These are phyloP conservation scores for Melanomma pulvis-pyrius DNA, from an alignment of 495 filamentous ascomycete genomes.

Conservation along the genomic window DNA sequence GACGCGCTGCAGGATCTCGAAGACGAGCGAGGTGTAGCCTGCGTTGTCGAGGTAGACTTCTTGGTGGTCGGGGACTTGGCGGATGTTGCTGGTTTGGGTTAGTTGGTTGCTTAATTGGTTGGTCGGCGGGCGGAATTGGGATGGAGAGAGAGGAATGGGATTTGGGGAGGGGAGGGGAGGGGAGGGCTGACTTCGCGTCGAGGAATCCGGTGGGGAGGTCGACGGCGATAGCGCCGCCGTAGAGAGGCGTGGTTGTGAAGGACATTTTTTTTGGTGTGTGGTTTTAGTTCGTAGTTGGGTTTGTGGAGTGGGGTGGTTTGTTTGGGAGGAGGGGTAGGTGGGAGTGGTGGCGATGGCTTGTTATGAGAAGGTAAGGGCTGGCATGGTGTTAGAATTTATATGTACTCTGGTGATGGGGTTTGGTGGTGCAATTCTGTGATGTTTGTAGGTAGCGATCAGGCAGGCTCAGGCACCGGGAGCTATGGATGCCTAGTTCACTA, in stretches of 20 bases:
- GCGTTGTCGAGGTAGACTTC: slow-evolving; percentile 85
- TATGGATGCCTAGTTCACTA: slow-evolving; percentile 26
- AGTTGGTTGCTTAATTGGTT: slow-evolving; percentile 19
- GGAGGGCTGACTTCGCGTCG: slow-evolving; percentile 70
- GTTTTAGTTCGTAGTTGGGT: slow-evolving; percentile 2
- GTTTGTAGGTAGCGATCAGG: slow-evolving; percentile 33
- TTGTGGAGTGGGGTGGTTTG: neutral
- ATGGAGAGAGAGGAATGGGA: neutral
- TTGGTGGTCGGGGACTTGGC: slow-evolving; percentile 91
- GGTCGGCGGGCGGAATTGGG: no score
- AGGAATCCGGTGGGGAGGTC: slow-evolving; percentile 72
- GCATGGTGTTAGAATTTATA: slow-evolving; percentile 21
- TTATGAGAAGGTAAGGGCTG: neutral
- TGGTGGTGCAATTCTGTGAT: slow-evolving; percentile 1
- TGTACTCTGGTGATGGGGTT: neutral
- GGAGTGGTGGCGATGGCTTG: neutral
- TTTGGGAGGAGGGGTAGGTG: no score
- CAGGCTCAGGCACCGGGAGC: slow-evolving; percentile 32
- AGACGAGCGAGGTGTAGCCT: slow-evolving; percentile 77
- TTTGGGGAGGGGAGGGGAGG: slow-evolving; percentile 5
- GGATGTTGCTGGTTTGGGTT: slow-evolving; percentile 64
- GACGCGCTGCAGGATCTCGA: slow-evolving; percentile 87
- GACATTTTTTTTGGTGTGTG: slow-evolving; percentile 37
- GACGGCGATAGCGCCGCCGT: slow-evolving; percentile 77
- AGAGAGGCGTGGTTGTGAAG: slow-evolving; percentile 66